These are phyloP conservation scores for Elsinoe perseae DNA, from an alignment of 2,329 filamentous ascomycete genomes.

Conservation along the genomic window DNA sequence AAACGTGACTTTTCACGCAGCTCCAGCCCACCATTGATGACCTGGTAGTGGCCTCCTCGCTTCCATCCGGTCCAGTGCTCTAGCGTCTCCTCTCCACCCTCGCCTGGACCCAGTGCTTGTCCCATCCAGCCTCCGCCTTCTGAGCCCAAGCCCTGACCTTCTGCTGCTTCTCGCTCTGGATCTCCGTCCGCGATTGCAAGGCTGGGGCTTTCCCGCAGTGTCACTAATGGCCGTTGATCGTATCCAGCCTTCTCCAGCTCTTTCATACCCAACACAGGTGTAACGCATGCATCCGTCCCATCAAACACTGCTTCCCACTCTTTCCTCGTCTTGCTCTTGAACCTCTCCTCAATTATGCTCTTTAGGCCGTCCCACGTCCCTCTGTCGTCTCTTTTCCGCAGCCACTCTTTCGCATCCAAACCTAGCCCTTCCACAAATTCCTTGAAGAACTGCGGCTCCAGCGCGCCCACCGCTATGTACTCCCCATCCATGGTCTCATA, in stretches of 20 bases:
- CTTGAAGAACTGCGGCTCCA: slow-evolving; percentile 80
- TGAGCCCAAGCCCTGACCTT: slow-evolving; percentile 58
- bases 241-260: slow-evolving; percentile 61
- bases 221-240: slow-evolving; percentile 64
- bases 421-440: slow-evolving; percentile 60
- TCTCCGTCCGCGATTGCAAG: slow-evolving; percentile 50
- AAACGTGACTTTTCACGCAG: slow-evolving; percentile 15
- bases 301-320: slow-evolving; percentile 87
- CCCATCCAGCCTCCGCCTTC: slow-evolving; percentile 61
- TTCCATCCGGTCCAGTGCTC: slow-evolving; percentile 70
- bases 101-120: slow-evolving; percentile 53
- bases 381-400: slow-evolving; percentile 50
- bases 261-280: slow-evolving; percentile 69
- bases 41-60: slow-evolving; percentile 61
- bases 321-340: slow-evolving; percentile 59
- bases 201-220: slow-evolving; percentile 61
- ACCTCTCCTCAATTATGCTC: slow-evolving; percentile 52
- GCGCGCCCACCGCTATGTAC: slow-evolving; percentile 80
- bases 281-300: slow-evolving; percentile 84
- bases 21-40: slow-evolving; percentile 55
- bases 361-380: slow-evolving; percentile 61
- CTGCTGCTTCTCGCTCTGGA: slow-evolving; percentile 34
- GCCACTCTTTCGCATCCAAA: slow-evolving; percentile 42
- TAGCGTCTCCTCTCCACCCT: slow-evolving; percentile 64
- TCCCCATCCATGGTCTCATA: slow-evolving; percentile 74